Conservation (phyloP, 441 rosid species). For the Populus hybrid region DNA sequence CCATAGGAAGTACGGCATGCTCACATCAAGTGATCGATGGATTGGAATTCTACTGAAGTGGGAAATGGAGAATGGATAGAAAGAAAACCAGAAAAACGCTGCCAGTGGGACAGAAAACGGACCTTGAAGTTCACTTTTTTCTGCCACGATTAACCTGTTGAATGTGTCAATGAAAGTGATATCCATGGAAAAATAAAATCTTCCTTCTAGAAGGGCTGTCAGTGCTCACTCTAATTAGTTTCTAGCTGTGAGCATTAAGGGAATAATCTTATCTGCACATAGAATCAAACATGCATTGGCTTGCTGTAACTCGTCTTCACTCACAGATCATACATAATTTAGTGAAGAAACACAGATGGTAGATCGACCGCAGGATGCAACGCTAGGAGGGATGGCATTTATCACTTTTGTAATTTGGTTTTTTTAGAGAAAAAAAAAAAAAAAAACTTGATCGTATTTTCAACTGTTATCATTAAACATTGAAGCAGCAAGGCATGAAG, state of each 20-base stretch:
- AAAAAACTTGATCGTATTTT: background rate
- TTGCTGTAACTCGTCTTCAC: background rate
- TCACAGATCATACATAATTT: background rate
- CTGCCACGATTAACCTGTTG: background rate
- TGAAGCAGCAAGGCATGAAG: background rate
- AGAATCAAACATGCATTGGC: background rate
- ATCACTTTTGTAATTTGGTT: too few species aligned
- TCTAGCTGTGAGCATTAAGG: background rate
- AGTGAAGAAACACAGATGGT: too few species aligned
- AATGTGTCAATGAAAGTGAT: background rate
- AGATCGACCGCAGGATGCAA: too few species aligned
- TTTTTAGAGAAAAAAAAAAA: too few species aligned
- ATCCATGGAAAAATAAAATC: too few species aligned
- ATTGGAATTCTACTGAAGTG: too few species aligned
- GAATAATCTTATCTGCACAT: background rate
- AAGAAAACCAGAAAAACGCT: background rate
- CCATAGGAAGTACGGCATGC: too few species aligned
- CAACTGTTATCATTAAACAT: background rate
- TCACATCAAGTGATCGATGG: too few species aligned
- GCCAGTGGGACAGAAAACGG: background rate
- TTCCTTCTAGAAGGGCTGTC: too few species aligned
- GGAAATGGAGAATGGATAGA: background rate
- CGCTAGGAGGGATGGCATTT: too few species aligned
- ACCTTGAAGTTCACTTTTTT: background rate
- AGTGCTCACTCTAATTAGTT: too few species aligned